Evolutionary conservation across 2,329 filamentous ascomycete genomes (phyloP).

Genomic region (Didymosphaeria variabile): DNA sequence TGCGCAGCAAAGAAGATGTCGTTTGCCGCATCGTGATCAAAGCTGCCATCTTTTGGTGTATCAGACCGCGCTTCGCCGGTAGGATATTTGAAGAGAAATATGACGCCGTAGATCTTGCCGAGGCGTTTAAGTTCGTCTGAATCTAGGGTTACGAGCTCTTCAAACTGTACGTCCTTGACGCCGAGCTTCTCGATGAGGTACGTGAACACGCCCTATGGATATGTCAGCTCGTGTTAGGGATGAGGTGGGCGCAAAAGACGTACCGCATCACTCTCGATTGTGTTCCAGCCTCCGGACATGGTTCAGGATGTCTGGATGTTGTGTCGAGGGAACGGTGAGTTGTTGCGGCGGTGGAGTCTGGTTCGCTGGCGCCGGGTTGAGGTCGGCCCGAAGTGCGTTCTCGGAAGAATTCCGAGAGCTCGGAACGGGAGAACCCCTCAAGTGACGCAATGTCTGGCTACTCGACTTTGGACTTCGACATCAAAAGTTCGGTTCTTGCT

Average conservation of each 20-base stretch:
- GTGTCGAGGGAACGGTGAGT: background rate
- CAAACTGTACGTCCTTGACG: constrained; percentile 93
- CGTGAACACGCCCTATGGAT: constrained; percentile 87
- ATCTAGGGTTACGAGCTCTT: constrained; percentile 92
- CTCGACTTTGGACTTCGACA: background rate
- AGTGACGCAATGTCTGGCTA: constrained; percentile 5
- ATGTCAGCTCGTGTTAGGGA: constrained; percentile 17
- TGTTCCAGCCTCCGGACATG: constrained; percentile 84
- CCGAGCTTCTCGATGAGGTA: constrained; percentile 93
- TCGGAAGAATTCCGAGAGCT: constrained; percentile 10
- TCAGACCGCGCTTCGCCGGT: constrained; percentile 72
- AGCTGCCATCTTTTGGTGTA: constrained; percentile 80
- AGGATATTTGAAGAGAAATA: constrained; percentile 98
- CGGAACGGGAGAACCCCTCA: constrained; percentile 3
- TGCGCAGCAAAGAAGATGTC: constrained; percentile 93
- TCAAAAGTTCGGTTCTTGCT: background rate
- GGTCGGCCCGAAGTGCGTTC: constrained; percentile 14
- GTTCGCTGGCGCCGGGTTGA: constrained; percentile 10
- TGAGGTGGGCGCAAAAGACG: constrained; percentile 41
- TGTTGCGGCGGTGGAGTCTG: constrained; percentile 4
- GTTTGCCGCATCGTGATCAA: constrained; percentile 78
- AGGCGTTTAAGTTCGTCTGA: constrained; percentile 74
- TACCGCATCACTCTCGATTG: constrained; percentile 96
- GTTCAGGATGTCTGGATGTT: constrained; percentile 8
- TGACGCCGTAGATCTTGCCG: constrained; percentile 80